Evolutionary conservation across 2,329 filamentous ascomycete genomes (phyloP).

Genomic region (Akanthomyces uredinophilus): DNA sequence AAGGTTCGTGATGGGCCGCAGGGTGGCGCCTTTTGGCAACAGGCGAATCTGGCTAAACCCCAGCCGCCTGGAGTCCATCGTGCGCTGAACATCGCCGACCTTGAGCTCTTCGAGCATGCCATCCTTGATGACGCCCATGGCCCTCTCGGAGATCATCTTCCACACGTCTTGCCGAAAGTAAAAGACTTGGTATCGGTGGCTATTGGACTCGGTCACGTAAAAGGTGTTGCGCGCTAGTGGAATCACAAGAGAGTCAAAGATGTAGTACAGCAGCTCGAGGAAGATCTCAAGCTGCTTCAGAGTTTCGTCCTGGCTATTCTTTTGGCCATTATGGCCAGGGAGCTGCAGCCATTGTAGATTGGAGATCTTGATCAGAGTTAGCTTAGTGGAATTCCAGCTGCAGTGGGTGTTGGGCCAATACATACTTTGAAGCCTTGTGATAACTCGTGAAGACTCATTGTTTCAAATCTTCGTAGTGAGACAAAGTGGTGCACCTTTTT

Average conservation of each 20-base stretch:
- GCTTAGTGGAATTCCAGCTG: too few species aligned
- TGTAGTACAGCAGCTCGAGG: slow-evolving; percentile 80
- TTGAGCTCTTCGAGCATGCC: slow-evolving; percentile 77
- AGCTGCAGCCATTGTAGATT: slow-evolving; percentile 69
- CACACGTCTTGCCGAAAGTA: slow-evolving; percentile 95
- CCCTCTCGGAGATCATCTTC: slow-evolving; percentile 69
- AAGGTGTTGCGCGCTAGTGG: slow-evolving; percentile 84
- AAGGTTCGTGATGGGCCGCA: slow-evolving; percentile 86
- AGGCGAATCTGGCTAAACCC: slow-evolving; percentile 76
- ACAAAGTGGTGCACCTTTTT: slow-evolving; percentile 73
- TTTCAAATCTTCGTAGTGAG: slow-evolving; percentile 73
- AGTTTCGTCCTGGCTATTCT: slow-evolving; percentile 65
- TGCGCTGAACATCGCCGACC: slow-evolving; percentile 45
- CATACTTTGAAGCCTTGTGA: slow-evolving; percentile 69
- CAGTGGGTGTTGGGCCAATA: background rate
- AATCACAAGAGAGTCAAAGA: slow-evolving; percentile 88
- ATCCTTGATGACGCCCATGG: slow-evolving; percentile 59
- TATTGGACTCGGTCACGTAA: slow-evolving; percentile 86
- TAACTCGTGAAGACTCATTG: slow-evolving; percentile 71
- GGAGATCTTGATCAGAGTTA: slow-evolving; percentile 46
- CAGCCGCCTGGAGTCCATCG: slow-evolving; percentile 59
- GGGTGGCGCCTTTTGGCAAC: slow-evolving; percentile 70
- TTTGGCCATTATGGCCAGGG: slow-evolving; percentile 42
- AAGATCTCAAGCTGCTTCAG: slow-evolving; percentile 75
- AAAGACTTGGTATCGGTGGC: slow-evolving; percentile 74